Evolutionary conservation across 2,329 filamentous ascomycete species (phyloP).

Genomic region (Colletotrichum musae): DNA sequence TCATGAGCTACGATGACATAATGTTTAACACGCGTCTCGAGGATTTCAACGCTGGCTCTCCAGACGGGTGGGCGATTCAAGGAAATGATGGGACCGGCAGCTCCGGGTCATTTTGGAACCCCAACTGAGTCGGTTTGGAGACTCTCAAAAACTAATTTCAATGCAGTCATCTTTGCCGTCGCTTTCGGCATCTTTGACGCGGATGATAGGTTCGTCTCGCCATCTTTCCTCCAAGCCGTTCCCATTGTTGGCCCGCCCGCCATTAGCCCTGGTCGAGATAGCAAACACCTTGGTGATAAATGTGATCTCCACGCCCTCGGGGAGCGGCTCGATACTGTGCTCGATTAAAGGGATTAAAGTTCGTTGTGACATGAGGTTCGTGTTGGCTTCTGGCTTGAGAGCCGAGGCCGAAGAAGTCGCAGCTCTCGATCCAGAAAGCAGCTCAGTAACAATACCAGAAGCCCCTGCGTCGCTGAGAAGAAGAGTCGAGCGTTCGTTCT

Average conservation of each 20-base stretch:
- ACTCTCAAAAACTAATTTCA: too few species aligned
- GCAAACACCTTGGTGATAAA: slow-evolving; percentile 36
- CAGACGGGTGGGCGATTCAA: too few species aligned
- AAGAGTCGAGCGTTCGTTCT: not conserved
- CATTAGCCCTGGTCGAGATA: slow-evolving; percentile 17
- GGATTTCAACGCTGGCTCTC: too few species aligned
- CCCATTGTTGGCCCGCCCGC: not conserved
- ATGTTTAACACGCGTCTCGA: too few species aligned
- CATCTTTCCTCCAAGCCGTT: slow-evolving; percentile 11
- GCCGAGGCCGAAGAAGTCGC: slow-evolving; percentile 29
- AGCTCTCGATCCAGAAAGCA: not conserved
- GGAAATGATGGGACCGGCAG: too few species aligned
- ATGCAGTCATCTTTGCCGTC: too few species aligned
- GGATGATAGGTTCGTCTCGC: slow-evolving; percentile 17
- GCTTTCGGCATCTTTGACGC: not conserved
- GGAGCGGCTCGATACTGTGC: slow-evolving; percentile 6
- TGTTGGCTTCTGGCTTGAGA: slow-evolving; percentile 47
- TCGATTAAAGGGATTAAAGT: slow-evolving; percentile 42
- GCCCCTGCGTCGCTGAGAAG: slow-evolving; percentile 26
- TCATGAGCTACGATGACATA: too few species aligned
- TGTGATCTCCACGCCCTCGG: not conserved
- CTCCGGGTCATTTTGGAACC: too few species aligned
- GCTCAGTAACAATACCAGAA: not conserved
- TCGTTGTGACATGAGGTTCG: slow-evolving; percentile 44
- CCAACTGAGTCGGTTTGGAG: too few species aligned